phyloP scores from a whole-genome alignment of 1,284 basidiomycete genomes.

The Neotropicomus parvogracilis region DNA sequence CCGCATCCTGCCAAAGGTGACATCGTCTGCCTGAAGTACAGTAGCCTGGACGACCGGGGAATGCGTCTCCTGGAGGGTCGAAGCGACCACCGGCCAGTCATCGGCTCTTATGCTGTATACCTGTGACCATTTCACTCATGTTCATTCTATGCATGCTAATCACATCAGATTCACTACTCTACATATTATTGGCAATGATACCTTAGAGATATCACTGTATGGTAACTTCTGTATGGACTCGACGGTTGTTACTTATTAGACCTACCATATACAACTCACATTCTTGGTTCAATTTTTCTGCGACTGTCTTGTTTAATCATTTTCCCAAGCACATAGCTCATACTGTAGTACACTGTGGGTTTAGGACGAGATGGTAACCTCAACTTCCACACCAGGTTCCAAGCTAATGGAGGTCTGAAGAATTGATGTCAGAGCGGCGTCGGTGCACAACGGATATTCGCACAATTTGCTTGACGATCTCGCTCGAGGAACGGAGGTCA shows the following conservation, averaged over 20 bases:
- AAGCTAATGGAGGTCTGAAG: conserved; percentile 93
- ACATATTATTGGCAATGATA: conserved; percentile 15
- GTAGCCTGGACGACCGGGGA: conserved; percentile 69
- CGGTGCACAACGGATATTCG: not conserved
- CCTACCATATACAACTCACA: conserved; percentile 4
- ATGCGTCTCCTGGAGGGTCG: conserved; percentile 76
- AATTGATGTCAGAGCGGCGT: conserved; percentile 5
- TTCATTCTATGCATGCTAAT: conserved; percentile 10
- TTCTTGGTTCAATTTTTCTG: not conserved
- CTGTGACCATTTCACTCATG: conserved; percentile 31
- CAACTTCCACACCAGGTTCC: conserved; percentile 99
- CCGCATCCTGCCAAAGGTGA: conserved; percentile 52
- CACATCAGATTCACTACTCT: conserved; percentile 10
- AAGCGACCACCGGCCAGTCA: conserved; percentile 76
- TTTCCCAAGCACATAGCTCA: conserved; percentile 1
- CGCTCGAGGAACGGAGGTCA: conserved; percentile 97
- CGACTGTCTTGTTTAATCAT: not conserved
- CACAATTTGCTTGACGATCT: conserved; percentile 99
- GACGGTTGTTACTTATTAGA: conserved; percentile 11
- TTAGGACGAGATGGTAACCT: conserved; percentile 90
- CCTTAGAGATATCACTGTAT: conserved; percentile 16
- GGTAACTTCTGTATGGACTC: conserved; percentile 17
- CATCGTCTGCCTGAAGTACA: conserved; percentile 65
- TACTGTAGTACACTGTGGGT: conserved; percentile 3
- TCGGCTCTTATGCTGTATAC: conserved; percentile 69